phyloP scores from a whole-genome alignment of 116 monocot species.

The Thalassia testudinum region DNA sequence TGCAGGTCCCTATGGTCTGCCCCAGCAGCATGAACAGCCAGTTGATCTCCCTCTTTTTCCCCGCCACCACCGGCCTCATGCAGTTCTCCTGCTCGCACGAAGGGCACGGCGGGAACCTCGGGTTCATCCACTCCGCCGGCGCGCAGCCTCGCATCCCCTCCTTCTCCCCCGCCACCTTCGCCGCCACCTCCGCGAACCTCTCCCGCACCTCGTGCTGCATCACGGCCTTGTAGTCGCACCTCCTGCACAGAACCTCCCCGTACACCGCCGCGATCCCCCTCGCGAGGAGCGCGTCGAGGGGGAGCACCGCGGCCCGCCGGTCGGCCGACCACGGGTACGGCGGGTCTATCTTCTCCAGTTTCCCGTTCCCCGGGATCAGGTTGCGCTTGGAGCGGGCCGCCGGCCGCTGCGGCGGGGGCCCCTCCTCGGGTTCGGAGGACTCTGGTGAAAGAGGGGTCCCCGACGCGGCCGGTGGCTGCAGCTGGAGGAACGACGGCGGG shows the following conservation, averaged over 20 bases:
- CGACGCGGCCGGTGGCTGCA: too few relatives aligned
- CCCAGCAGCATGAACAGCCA: slow-evolving; percentile 41
- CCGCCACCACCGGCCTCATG: slow-evolving; percentile 23
- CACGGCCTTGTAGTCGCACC: slow-evolving; percentile 3
- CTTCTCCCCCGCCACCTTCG: background rate
- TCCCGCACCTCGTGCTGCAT: slow-evolving; percentile 7
- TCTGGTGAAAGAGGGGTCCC: too few relatives aligned
- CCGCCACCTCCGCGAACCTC: slow-evolving; percentile 12
- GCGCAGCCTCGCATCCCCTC: slow-evolving; percentile 20
- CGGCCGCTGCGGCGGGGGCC: background rate
- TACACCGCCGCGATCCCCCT: slow-evolving; percentile 8
- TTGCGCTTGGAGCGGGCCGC: background rate
- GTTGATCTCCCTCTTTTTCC: slow-evolving; percentile 27
- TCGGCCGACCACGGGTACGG: slow-evolving; percentile 29
- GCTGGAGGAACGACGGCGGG: too few relatives aligned
- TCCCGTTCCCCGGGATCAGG: background rate
- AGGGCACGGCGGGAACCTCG: slow-evolving; percentile 13
- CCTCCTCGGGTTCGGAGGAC: too few relatives aligned
- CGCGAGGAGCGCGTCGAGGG: slow-evolving; percentile 9
- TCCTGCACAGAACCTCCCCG: slow-evolving; percentile 22
- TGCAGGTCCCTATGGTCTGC: slow-evolving; percentile 21
- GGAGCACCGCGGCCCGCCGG: slow-evolving; percentile 15
- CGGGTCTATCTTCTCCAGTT: slow-evolving; percentile 5
- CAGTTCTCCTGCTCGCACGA: slow-evolving; percentile 3
- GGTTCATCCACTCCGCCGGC: slow-evolving; percentile 17